These are phyloP conservation scores for Myxozyma vanderwaltii DNA, from an alignment of 805 yeast genomes.

Conservation along the genomic window DNA sequence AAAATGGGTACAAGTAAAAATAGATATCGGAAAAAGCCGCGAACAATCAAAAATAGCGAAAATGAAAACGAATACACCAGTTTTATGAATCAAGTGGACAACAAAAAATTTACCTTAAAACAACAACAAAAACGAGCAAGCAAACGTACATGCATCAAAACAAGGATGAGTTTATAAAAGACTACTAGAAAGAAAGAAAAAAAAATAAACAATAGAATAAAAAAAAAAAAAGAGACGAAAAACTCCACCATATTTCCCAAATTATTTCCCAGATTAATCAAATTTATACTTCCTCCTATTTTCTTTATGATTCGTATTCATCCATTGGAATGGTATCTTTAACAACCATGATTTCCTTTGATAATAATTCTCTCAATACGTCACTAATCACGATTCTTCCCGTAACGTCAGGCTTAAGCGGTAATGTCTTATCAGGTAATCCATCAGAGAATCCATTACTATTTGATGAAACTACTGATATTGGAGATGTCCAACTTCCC, in stretches of 20 bases:
- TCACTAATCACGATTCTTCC: conserved; percentile 31
- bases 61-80: no score
- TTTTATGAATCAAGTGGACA: no score
- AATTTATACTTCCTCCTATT: neutral
- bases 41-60: no score
- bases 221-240: neutral
- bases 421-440: conserved; percentile 26
- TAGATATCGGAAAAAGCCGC: no score
- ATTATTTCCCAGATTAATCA: neutral
- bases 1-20: no score
- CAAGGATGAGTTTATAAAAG: neutral
- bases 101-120: no score
- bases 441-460: conserved; percentile 1
- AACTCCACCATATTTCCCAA: conserved; percentile 5
- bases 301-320: conserved; percentile 28
- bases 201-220: neutral
- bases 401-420: conserved; percentile 31
- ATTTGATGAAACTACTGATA: conserved; percentile 5
- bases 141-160: neutral
- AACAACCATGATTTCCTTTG: conserved; percentile 63
- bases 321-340: conserved; percentile 49
- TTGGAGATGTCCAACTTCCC: conserved; percentile 7
- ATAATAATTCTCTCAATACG: conserved; percentile 57
- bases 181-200: neutral
- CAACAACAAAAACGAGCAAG: no score